Percentiles rank a stretch among this genome's conserved stretches.
Conservation (phyloP, 257 asterid species). For the Cinchona pubescens region DNA sequence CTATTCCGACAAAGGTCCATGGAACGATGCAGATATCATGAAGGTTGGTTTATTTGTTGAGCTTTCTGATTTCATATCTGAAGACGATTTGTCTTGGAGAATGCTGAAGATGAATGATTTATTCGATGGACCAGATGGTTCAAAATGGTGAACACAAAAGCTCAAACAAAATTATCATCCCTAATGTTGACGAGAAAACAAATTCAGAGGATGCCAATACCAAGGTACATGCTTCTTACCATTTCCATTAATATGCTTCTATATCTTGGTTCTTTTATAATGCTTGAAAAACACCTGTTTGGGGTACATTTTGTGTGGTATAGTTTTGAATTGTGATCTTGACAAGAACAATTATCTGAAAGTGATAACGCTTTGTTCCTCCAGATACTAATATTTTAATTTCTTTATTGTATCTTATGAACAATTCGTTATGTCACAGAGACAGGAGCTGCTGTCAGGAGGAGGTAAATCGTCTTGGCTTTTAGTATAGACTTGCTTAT, state of each 20-base stretch:
- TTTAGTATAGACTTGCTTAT: neutral
- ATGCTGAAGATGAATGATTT: neutral
- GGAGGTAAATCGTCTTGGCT: slow-evolving; percentile 49
- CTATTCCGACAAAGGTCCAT: slow-evolving; percentile 89
- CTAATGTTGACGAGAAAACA: slow-evolving; percentile 66
- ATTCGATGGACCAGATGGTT: slow-evolving; percentile 59
- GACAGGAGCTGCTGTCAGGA: slow-evolving; percentile 61
- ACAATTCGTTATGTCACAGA: too few species aligned
- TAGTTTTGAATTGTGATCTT: neutral
- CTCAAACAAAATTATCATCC: slow-evolving; percentile 34
- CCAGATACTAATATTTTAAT: neutral
- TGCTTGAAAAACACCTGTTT: neutral
- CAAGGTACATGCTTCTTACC: slow-evolving; percentile 11
- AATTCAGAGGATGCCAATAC: slow-evolving; percentile 58
- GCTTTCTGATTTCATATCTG: neutral
- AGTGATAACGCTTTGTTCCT: neutral
- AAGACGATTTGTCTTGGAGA: neutral
- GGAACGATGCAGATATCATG: slow-evolving; percentile 90
- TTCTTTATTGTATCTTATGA: neutral
- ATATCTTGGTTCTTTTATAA: neutral
- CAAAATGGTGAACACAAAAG: slow-evolving; percentile 80
- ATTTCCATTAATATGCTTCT: neutral
- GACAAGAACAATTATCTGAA: neutral
- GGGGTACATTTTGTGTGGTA: neutral
- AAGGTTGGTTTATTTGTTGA: slow-evolving; percentile 43